A percentile compares a stretch with the other conserved stretches of the same genome.
These are phyloP conservation scores for Panus rudis DNA, from an alignment of 768 basidiomycete species.

Conservation along the genomic window DNA sequence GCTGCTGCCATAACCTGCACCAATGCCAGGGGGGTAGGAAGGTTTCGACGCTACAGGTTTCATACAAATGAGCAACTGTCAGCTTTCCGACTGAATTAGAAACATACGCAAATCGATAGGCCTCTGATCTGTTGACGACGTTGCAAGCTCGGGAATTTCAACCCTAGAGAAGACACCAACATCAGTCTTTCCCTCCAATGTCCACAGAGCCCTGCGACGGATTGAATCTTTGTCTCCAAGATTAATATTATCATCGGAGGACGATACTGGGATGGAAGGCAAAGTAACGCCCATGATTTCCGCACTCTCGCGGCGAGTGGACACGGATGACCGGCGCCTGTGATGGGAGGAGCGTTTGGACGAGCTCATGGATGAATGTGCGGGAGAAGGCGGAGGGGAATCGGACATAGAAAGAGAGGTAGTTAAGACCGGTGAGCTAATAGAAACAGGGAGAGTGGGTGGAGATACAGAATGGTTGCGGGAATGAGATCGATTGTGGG, in stretches of 20 bases:
- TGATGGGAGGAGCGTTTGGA: constrained; percentile 76
- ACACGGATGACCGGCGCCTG: constrained; percentile 78
- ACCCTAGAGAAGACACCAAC: constrained; percentile 60
- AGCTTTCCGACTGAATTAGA: neutral
- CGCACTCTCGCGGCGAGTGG: constrained; percentile 83
- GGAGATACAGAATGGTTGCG: constrained; percentile 49
- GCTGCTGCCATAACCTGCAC: constrained; percentile 33
- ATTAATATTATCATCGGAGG: constrained; percentile 61
- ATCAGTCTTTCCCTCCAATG: constrained; percentile 80
- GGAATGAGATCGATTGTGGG: constrained; percentile 65
- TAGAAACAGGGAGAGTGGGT: constrained; percentile 26
- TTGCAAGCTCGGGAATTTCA: constrained; percentile 70
- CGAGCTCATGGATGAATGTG: constrained; percentile 20
- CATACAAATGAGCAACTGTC: neutral
- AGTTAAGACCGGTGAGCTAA: constrained; percentile 17
- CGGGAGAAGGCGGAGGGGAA: constrained; percentile 27
- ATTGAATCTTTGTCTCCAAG: constrained; percentile 71
- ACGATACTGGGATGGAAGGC: constrained; percentile 54
- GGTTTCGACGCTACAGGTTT: constrained; percentile 57
- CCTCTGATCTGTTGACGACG: constrained; percentile 44
- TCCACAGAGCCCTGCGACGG: constrained; percentile 76
- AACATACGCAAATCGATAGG: constrained; percentile 64
- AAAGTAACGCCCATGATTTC: constrained; percentile 83
- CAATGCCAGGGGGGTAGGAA: constrained; percentile 45
- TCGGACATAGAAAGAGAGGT: constrained; percentile 24